A percentile compares a stretch with the other conserved stretches of the same genome.
phyloP scores from a whole-genome alignment of 139 green algal genomes.

The Coelastrella sp. region DNA sequence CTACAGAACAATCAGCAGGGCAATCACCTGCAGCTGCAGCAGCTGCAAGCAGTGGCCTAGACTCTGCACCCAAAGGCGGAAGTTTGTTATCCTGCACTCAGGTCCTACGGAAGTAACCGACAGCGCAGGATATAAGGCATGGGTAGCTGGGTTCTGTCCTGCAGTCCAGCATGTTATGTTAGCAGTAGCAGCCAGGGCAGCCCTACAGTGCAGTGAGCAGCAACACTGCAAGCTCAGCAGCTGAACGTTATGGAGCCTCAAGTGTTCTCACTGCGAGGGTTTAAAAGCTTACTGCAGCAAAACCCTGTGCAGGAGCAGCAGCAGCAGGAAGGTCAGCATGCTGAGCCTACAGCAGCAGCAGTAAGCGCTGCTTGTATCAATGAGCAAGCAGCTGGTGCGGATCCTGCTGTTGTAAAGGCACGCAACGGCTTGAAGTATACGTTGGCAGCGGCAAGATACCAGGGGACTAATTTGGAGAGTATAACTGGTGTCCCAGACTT shows the following conservation, averaged over 20 bases:
- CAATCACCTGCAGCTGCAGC: neutral
- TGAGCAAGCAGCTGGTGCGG: neutral
- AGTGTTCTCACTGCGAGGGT: slow-evolving; percentile 76
- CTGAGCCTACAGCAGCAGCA: neutral
- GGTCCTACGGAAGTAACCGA: slow-evolving; percentile 32
- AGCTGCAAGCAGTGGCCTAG: no score
- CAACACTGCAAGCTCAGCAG: slow-evolving; percentile 75
- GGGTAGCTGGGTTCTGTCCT: slow-evolving; percentile 43
- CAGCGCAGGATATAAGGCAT: slow-evolving; percentile 38
- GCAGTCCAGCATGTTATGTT: slow-evolving; percentile 38
- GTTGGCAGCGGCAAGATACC: slow-evolving; percentile 26
- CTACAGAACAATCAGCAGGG: neutral
- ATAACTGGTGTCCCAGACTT: neutral
- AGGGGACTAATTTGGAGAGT: slow-evolving; percentile 5
- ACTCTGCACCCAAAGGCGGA: neutral
- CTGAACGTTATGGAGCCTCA: slow-evolving; percentile 77
- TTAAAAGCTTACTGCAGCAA: neutral
- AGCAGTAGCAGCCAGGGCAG: neutral
- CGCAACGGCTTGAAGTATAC: neutral
- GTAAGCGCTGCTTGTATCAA: neutral
- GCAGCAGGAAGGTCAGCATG: neutral
- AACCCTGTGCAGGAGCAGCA: neutral
- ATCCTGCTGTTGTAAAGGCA: no score
- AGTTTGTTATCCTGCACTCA: slow-evolving; percentile 47
- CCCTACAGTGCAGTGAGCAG: slow-evolving; percentile 57